A percentile compares a stretch with the other conserved stretches of the same genome.
Conservation (phyloP, 805 yeast species). For the Limtongia smithiae region DNA sequence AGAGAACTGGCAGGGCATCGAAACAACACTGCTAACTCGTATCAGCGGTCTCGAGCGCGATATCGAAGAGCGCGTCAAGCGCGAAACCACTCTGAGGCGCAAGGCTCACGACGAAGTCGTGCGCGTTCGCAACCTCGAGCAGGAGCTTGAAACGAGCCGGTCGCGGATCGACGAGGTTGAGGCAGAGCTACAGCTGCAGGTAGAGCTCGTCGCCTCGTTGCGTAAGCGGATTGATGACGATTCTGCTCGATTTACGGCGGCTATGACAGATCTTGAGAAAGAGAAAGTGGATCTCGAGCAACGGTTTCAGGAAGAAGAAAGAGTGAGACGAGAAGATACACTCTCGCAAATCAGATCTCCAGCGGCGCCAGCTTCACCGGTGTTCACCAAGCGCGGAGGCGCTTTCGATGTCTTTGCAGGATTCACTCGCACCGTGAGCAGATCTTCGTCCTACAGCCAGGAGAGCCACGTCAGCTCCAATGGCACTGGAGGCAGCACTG, state of each 20-base stretch:
- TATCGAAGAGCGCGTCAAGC: constrained; percentile 40
- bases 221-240: constrained; percentile 24
- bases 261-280: constrained; percentile 29
- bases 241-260: constrained; percentile 11
- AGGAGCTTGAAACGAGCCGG: constrained; percentile 7
- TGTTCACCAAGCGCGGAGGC: constrained; percentile 13
- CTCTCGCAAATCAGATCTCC: constrained; percentile 11
- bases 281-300: constrained; percentile 28
- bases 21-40: constrained; percentile 55
- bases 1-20: constrained; percentile 80
- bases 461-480: background rate
- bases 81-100: constrained; percentile 30
- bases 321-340: constrained; percentile 22
- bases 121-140: constrained; percentile 6
- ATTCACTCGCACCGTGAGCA: constrained; percentile 1
- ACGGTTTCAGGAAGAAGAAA: constrained; percentile 27
- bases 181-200: constrained; percentile 19
- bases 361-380: constrained; percentile 15
- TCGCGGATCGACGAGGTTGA: constrained; percentile 20
- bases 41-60: constrained; percentile 47
- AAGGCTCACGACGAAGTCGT: constrained; percentile 12
- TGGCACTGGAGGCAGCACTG: background rate
- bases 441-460: constrained; percentile 20
- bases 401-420: background rate
- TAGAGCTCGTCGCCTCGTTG: constrained; percentile 19